Percentiles rank a stretch among this genome's conserved stretches.
These are phyloP conservation scores for Symmetrospora coprosmae DNA, from an alignment of 768 basidiomycete genomes.

Conservation along the genomic window DNA sequence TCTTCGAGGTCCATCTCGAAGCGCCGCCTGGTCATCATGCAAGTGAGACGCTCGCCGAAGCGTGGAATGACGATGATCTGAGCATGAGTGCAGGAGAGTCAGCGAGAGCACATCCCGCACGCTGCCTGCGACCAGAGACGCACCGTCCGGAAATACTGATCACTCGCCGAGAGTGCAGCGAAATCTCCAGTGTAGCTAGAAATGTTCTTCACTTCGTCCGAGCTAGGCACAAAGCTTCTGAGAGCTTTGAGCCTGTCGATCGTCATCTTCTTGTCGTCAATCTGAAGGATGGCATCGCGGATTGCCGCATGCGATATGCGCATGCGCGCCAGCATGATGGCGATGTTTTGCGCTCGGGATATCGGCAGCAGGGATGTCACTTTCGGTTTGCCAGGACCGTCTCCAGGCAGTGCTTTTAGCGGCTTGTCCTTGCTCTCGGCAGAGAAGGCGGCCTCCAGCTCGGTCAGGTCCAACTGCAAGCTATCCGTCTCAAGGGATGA, in stretches of 20 bases:
- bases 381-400: constrained; percentile 37
- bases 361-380: constrained; percentile 63
- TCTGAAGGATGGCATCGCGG: constrained; percentile 52
- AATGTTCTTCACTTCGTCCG: constrained; percentile 52
- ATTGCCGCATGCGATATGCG: constrained; percentile 54
- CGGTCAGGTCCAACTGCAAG: constrained; percentile 48
- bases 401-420: constrained; percentile 38
- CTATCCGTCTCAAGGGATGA: constrained; percentile 41
- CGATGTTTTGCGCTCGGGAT: constrained; percentile 68
- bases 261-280: constrained; percentile 55
- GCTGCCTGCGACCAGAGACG: constrained; percentile 1
- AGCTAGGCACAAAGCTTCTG: constrained; percentile 59
- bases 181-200: constrained; percentile 43
- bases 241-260: constrained; percentile 66
- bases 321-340: constrained; percentile 69
- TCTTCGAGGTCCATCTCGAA: constrained; percentile 73
- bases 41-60: constrained; percentile 56
- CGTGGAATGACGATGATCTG: constrained; percentile 69
- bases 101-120: neutral
- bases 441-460: constrained; percentile 60
- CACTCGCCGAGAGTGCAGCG: constrained; percentile 61
- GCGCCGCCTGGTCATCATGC: constrained; percentile 69
- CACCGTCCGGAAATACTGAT: constrained; percentile 69
- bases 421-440: constrained; percentile 45
- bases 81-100: neutral